These are phyloP conservation scores for Cyberlindnera bimundalis DNA, from an alignment of 805 yeast genomes.

Conservation along the genomic window DNA sequence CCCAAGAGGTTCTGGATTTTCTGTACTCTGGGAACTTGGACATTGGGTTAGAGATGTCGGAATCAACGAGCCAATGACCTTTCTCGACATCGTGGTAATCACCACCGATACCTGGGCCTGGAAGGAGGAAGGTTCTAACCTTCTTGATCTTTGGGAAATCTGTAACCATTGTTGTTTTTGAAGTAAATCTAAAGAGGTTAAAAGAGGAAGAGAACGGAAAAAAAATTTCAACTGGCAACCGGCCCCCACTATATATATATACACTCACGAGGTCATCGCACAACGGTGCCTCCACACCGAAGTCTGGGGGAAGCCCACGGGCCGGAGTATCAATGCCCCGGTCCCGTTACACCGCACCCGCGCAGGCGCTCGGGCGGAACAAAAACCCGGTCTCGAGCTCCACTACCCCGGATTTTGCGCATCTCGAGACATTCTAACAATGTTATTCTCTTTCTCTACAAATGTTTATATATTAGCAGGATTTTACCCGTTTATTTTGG, in stretches of 20 bases:
- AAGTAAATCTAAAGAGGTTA: no score
- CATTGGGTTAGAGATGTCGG: constrained; percentile 47
- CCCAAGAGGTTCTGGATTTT: constrained; percentile 45
- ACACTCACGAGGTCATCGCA: neutral
- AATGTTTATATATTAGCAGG: neutral
- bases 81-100: constrained; percentile 47
- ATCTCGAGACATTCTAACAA: no score
- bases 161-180: constrained; percentile 19
- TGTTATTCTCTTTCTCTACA: no score
- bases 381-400: no score
- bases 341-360: neutral
- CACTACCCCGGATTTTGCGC: neutral
- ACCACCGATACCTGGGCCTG: constrained; percentile 47
- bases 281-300: no score
- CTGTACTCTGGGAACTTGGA: constrained; percentile 44
- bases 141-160: constrained; percentile 43
- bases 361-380: no score
- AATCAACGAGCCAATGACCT: constrained; percentile 50
- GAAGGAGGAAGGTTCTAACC: constrained; percentile 40
- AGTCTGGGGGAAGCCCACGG: neutral
- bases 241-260: neutral
- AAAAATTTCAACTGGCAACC: no score
- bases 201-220: no score
- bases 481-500: no score
- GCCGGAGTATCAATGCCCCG: constrained; percentile 5